Evolutionary conservation across 1,284 basidiomycete genomes (phyloP).

Genomic region (Pholiota adiposa): DNA sequence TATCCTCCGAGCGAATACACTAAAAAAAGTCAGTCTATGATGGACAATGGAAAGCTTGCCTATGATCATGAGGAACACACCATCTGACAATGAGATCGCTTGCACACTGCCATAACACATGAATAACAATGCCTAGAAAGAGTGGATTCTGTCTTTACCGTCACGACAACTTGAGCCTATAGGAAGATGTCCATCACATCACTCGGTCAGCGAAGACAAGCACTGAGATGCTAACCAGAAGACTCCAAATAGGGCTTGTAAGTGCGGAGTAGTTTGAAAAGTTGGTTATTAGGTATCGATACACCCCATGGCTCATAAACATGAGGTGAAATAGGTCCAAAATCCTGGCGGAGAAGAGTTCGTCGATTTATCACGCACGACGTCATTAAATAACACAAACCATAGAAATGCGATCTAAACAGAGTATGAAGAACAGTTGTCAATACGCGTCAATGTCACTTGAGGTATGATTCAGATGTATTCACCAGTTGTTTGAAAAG

Average conservation of each 20-base stretch:
- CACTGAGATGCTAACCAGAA: slow-evolving; percentile 19
- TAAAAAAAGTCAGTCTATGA: neutral
- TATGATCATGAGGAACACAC: slow-evolving; percentile 5
- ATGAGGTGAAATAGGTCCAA: slow-evolving; percentile 24
- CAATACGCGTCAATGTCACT: neutral
- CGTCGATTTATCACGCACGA: neutral
- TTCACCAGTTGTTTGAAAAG: slow-evolving; percentile 23
- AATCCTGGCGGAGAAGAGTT: slow-evolving; percentile 14
- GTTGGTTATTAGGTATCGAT: slow-evolving; percentile 25
- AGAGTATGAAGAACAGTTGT: neutral
- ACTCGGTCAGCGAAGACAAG: neutral
- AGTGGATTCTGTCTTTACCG: slow-evolving; percentile 11
- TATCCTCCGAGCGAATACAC: slow-evolving; percentile 29
- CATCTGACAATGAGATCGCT: slow-evolving; percentile 29
- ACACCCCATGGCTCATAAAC: slow-evolving; percentile 29
- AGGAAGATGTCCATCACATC: neutral
- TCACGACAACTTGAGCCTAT: slow-evolving; percentile 24
- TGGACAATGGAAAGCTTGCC: neutral
- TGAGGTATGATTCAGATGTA: neutral
- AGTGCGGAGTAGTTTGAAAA: slow-evolving; percentile 22
- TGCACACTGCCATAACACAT: slow-evolving; percentile 22
- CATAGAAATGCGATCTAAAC: slow-evolving; percentile 24
- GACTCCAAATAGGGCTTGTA: slow-evolving; percentile 26
- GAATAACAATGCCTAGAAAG: neutral
- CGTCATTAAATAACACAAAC: slow-evolving; percentile 7